phyloP scores from a whole-genome alignment of 805 yeast species.

The Saccharomyces kudriavzevii region DNA sequence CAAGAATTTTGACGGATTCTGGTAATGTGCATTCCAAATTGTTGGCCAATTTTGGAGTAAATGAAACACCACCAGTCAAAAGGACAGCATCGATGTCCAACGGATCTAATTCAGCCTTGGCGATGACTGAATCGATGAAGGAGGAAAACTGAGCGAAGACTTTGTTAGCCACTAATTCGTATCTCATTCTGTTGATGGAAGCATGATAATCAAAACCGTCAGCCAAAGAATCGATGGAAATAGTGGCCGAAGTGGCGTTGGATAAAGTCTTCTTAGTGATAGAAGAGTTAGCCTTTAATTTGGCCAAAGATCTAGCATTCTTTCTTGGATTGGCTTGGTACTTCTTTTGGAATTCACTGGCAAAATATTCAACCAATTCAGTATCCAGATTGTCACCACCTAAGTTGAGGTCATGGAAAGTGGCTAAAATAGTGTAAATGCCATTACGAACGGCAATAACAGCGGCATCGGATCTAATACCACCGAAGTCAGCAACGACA shows the following conservation, averaged over 20 bases:
- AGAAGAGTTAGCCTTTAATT: conserved; percentile 75
- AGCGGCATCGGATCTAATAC: conserved; percentile 91
- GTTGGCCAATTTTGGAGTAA: conserved; percentile 82
- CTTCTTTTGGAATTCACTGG: conserved; percentile 91
- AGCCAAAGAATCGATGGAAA: conserved; percentile 89
- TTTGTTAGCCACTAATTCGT: conserved; percentile 75
- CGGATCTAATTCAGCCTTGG: conserved; percentile 76
- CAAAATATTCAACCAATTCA: conserved; percentile 72
- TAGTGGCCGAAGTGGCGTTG: conserved; percentile 78
- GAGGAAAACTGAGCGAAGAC: conserved; percentile 67
- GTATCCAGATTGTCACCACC: conserved; percentile 87
- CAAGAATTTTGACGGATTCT: conserved; percentile 53
- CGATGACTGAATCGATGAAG: conserved; percentile 66
- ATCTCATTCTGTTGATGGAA: conserved; percentile 87
- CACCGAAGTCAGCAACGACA: conserved; percentile 95
- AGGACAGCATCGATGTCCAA: conserved; percentile 86
- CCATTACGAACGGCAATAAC: conserved; percentile 92
- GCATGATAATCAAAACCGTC: conserved; percentile 92
- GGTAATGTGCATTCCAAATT: conserved; percentile 73
- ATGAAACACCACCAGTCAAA: conserved; percentile 88
- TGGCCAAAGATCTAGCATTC: conserved; percentile 80
- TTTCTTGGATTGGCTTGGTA: conserved; percentile 69
- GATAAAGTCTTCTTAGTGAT: conserved; percentile 85
- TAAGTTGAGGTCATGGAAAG: conserved; percentile 69
- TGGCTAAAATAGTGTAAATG: conserved; percentile 76